Evolutionary conservation across 306 rosid species (phyloP).

Genomic region (Prunus mongolica): DNA sequence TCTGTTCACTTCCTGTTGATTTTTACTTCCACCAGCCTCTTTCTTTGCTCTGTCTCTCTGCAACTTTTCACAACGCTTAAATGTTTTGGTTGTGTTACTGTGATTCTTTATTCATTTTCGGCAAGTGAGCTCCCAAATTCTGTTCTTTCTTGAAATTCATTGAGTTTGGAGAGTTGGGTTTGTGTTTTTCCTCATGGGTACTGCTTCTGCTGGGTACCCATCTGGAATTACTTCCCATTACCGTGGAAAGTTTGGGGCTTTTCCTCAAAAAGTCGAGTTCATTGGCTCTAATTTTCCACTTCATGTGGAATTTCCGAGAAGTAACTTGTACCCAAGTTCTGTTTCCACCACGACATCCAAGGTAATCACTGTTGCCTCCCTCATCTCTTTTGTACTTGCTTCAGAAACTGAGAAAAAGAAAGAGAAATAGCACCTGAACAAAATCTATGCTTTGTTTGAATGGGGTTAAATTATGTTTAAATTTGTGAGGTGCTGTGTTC

Average conservation of each 20-base stretch:
- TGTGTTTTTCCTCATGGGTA: conserved; percentile 38
- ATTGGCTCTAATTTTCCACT: conserved; percentile 38
- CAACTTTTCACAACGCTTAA: not conserved
- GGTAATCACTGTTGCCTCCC: conserved; percentile 32
- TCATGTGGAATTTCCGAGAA: conserved; percentile 40
- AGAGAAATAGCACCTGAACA: not conserved
- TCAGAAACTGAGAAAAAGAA: not conserved
- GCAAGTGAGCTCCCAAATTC: conserved; percentile 1
- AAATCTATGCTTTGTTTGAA: not conserved
- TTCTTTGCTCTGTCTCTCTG: not conserved
- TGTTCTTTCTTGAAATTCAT: conserved; percentile 1
- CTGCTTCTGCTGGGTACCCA: conserved; percentile 45
- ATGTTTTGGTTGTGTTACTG: not conserved
- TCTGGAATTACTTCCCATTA: conserved; percentile 36
- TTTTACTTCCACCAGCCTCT: not conserved
- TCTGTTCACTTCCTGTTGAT: not conserved
- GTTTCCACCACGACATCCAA: conserved; percentile 28
- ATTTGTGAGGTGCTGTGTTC: not conserved
- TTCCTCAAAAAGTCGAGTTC: conserved; percentile 26
- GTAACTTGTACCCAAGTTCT: conserved; percentile 31
- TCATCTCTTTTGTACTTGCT: not conserved
- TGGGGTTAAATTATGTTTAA: not conserved
- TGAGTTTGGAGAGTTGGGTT: conserved; percentile 9
- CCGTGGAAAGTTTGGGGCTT: conserved; percentile 24
- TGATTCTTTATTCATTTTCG: not conserved